Evolutionary conservation across 1,139 yeast species (phyloP).

Genomic region (Blastobotrys malaysiensis): DNA sequence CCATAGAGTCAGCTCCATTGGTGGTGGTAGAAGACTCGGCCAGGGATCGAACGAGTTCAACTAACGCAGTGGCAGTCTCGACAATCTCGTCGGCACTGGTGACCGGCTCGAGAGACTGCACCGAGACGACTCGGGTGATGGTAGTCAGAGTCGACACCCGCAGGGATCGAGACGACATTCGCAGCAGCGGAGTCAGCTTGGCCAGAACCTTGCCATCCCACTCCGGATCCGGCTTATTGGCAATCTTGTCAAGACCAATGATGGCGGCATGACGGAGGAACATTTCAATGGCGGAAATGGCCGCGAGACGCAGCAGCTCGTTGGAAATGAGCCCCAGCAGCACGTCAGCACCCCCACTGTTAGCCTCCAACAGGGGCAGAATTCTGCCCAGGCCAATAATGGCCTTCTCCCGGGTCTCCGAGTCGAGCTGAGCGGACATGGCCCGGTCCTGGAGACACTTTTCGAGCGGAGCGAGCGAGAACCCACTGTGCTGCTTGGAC

Average conservation of each 20-base stretch:
- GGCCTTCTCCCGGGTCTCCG: constrained; percentile 48
- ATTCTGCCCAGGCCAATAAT: constrained; percentile 37
- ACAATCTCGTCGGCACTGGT: not conserved
- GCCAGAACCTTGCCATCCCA: constrained; percentile 21
- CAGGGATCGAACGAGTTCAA: not conserved
- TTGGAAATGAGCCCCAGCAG: constrained; percentile 26
- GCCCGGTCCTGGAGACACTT: not conserved
- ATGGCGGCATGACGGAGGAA: constrained; percentile 12
- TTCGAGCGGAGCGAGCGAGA: not conserved
- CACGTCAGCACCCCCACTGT: constrained; percentile 16
- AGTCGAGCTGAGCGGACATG: constrained; percentile 35
- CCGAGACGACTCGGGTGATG: not conserved
- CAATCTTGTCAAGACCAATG: constrained; percentile 8
- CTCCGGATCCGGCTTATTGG: constrained; percentile 8
- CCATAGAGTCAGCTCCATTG: not conserved
- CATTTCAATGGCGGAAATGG: constrained; percentile 25
- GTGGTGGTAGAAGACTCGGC: not conserved
- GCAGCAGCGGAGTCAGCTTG: constrained; percentile 21
- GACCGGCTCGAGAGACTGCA: not conserved
- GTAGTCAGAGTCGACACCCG: constrained; percentile 24
- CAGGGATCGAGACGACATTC: constrained; percentile 24
- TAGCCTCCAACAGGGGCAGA: constrained; percentile 16
- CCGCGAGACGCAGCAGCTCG: constrained; percentile 29
- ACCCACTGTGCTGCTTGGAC: not conserved
- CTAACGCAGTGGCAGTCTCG: not conserved